Evolutionary conservation across 2,329 filamentous ascomycete species (phyloP).

Genomic region (Trichophyton simii): DNA sequence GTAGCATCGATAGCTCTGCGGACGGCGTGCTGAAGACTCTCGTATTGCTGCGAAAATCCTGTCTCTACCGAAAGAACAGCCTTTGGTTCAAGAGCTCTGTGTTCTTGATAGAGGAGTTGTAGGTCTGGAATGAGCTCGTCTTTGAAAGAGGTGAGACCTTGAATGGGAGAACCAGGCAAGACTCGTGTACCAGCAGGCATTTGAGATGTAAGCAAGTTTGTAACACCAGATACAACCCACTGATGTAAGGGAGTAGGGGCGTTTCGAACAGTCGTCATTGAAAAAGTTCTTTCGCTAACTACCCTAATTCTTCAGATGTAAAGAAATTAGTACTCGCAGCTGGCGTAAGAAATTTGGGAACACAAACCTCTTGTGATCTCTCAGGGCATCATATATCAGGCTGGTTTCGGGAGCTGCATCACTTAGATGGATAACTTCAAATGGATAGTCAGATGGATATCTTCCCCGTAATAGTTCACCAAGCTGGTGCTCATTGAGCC

Average conservation of each 20-base stretch:
- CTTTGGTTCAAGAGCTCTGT: background rate
- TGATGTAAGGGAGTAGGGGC: too few relatives aligned
- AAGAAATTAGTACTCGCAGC: too few relatives aligned
- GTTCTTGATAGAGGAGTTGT: background rate
- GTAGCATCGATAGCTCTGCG: background rate
- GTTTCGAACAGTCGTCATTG: too few relatives aligned
- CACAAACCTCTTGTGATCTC: background rate
- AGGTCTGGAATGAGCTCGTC: background rate
- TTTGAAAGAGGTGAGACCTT: background rate
- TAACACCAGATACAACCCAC: too few relatives aligned
- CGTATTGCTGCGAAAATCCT: background rate
- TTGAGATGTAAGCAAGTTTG: too few relatives aligned
- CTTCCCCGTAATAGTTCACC: background rate
- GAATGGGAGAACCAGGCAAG: background rate
- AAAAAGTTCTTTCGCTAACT: too few relatives aligned
- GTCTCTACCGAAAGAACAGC: background rate
- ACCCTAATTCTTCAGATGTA: too few relatives aligned
- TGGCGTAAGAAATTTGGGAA: too few relatives aligned
- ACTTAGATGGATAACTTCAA: background rate
- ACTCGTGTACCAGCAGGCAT: too few relatives aligned
- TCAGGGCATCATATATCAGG: background rate
- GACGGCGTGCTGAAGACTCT: background rate
- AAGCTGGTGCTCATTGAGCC: background rate
- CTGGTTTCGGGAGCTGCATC: background rate
- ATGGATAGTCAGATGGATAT: background rate